Evolutionary conservation across 306 rosid genomes (phyloP), one percentile per base, ranked within the genome.

Genomic region (Cucumis cinereus): DNA sequence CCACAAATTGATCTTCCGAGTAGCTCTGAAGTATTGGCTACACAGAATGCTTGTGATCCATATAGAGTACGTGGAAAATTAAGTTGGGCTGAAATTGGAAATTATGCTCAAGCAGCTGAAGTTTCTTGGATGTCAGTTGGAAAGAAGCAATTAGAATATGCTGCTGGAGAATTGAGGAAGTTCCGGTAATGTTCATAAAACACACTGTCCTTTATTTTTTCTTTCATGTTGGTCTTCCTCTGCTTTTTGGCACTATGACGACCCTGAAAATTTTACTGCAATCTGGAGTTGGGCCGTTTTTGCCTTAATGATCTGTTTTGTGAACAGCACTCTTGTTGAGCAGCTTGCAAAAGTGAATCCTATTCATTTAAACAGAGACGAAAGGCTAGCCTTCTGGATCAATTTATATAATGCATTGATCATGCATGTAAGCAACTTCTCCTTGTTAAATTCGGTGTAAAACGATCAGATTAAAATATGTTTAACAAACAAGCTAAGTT

Each of bases 41-140:
- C 79, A 69, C 86, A 83, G 79, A 90, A 85, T 73, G 81, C 83
- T 1, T 86, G 83, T 40, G 96, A 90, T 85, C 96, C 96, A 63
- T 90, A 83, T 78, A 79, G 79, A 54, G 96, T 90, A 45, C 87
- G 87, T 24, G 90, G 92, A 55, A 90, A 90, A 77, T 77, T 88
- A 54, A 88, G 96, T 59, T 90, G 96, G 92, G 84, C 86, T 0
- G 89, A 90, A 59, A 79, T 85, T 76, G 96, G 96, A 77, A 88
- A 77, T 79, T 90, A 90, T 61, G 86, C 88, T 62, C 82, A 84
- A 61, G 90, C 89, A 23, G 76, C 83, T 77, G 96, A 90, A 83
- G 96, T 90, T 77, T 88, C 96, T 83, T 90, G 96, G 96, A 90
- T 90, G 96, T 90, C 96, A 45, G 96, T 90, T 74, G 96, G 96